Evolutionary conservation across 805 yeast species (phyloP).

Genomic region (Pichia membranifaciens): DNA sequence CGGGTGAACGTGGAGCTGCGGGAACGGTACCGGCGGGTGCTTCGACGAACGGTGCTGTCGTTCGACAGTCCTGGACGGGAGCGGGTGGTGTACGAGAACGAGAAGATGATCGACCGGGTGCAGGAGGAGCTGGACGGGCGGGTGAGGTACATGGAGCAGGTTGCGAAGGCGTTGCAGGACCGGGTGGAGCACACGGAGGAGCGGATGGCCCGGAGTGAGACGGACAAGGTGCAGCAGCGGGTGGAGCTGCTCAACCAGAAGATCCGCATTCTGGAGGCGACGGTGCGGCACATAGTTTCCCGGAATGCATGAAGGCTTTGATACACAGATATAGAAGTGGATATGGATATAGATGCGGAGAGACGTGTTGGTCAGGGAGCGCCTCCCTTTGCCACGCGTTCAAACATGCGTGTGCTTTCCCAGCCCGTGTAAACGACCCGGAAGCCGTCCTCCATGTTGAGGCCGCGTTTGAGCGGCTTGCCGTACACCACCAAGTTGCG

Average conservation of each 20-base stretch:
- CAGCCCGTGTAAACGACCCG: constrained; percentile 78
- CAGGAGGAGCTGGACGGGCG: constrained; percentile 15
- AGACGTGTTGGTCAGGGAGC: constrained; percentile 13
- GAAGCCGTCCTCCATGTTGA: constrained; percentile 69
- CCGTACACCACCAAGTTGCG: constrained; percentile 64
- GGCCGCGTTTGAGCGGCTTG: constrained; percentile 57
- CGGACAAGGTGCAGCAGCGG: constrained; percentile 38
- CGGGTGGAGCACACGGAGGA: constrained; percentile 9
- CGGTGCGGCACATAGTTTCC: constrained; percentile 34
- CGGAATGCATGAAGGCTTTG: no score
- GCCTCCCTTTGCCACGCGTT: constrained; percentile 30
- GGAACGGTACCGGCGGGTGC: constrained; percentile 7
- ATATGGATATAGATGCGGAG: no score
- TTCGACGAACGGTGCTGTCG: constrained; percentile 4
- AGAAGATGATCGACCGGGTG: constrained; percentile 23
- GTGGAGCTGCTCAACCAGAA: constrained; percentile 71
- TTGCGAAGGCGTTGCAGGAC: constrained; percentile 7
- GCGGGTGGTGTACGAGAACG: constrained; percentile 24
- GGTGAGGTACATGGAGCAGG: constrained; percentile 14
- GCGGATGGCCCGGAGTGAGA: constrained; percentile 11
- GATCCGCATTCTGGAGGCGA: constrained; percentile 61
- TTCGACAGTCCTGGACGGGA: constrained; percentile 11
- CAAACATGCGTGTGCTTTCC: constrained; percentile 63
- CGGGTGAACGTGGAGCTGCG: constrained; percentile 1
- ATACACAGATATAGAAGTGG: no score